Percentiles rank a stretch among this genome's conserved stretches.
These are phyloP conservation scores for Pichia sp. DNA, from an alignment of 1,139 yeast genomes.

Conservation along the genomic window DNA sequence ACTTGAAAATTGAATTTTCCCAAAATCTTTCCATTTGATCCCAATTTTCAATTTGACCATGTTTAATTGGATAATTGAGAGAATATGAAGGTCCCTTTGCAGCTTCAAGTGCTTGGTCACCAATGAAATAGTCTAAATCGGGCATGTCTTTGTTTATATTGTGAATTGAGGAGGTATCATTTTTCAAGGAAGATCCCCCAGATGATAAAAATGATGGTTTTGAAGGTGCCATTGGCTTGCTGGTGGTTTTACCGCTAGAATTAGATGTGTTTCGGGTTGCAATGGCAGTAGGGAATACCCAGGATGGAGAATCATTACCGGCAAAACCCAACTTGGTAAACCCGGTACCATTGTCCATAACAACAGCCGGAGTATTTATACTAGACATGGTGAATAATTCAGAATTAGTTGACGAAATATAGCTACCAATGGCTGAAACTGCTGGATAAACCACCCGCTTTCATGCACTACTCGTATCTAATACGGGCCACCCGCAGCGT, in stretches of 20 bases:
- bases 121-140: slow-evolving; percentile 90
- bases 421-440: too few species aligned
- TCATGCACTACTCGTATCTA: too few species aligned
- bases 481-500: too few species aligned
- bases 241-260: slow-evolving; percentile 17
- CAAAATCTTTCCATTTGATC: slow-evolving; percentile 99
- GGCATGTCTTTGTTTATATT: slow-evolving; percentile 60
- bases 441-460: too few species aligned
- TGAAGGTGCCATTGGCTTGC: slow-evolving; percentile 27
- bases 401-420: background rate
- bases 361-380: slow-evolving; percentile 84
- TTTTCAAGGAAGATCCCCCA: background rate
- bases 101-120: slow-evolving; percentile 88
- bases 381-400: slow-evolving; percentile 39
- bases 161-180: slow-evolving; percentile 15
- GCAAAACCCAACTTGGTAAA: slow-evolving; percentile 96
- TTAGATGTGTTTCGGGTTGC: slow-evolving; percentile 57
- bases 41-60: slow-evolving; percentile 98
- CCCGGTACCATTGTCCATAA: slow-evolving; percentile 95
- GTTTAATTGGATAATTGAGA: slow-evolving; percentile 85
- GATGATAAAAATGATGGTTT: slow-evolving; percentile 25
- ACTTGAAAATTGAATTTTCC: slow-evolving; percentile 95
- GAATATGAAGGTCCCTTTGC: slow-evolving; percentile 88
- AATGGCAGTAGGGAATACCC: slow-evolving; percentile 95
- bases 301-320: slow-evolving; percentile 96